Percentiles rank a stretch among this genome's conserved stretches.
Evolutionary conservation across 305 asterid genomes (phyloP).

Genomic region (Fraxinus baroniana): DNA sequence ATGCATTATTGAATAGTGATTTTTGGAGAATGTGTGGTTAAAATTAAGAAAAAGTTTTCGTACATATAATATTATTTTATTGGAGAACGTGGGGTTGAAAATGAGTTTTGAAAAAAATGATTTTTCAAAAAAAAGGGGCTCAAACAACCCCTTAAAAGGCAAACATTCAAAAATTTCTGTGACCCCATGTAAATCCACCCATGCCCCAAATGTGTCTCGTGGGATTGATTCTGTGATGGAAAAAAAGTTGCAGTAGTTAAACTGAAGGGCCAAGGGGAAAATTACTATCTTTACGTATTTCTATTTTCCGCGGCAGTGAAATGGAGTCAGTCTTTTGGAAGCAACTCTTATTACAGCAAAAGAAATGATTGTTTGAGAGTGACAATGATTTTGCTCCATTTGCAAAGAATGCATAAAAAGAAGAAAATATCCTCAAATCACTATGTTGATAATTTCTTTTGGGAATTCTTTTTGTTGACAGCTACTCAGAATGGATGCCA

Average conservation of each 20-base stretch:
- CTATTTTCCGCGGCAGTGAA: neutral
- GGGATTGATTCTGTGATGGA: neutral
- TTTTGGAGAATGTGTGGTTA: too few relatives aligned
- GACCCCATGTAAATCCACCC: neutral
- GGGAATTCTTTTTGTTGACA: conserved; percentile 13
- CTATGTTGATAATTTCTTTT: neutral
- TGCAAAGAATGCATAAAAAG: neutral
- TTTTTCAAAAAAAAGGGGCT: too few relatives aligned
- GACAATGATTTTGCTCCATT: neutral
- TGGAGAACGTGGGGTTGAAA: too few relatives aligned
- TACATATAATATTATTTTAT: too few relatives aligned
- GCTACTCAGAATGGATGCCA: conserved; percentile 61
- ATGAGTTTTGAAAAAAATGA: too few relatives aligned
- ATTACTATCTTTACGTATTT: neutral
- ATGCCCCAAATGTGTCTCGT: neutral
- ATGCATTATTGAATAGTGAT: too few relatives aligned
- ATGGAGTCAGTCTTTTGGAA: neutral
- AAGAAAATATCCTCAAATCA: neutral
- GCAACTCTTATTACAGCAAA: neutral
- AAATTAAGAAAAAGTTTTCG: too few relatives aligned
- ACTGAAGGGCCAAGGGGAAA: neutral
- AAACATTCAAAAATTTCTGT: neutral
- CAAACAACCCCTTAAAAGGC: neutral
- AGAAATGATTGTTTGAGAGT: neutral
- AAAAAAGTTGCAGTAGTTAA: neutral